Evolutionary conservation across 805 yeast species (phyloP).

Genomic region (Lachancea fermentati): DNA sequence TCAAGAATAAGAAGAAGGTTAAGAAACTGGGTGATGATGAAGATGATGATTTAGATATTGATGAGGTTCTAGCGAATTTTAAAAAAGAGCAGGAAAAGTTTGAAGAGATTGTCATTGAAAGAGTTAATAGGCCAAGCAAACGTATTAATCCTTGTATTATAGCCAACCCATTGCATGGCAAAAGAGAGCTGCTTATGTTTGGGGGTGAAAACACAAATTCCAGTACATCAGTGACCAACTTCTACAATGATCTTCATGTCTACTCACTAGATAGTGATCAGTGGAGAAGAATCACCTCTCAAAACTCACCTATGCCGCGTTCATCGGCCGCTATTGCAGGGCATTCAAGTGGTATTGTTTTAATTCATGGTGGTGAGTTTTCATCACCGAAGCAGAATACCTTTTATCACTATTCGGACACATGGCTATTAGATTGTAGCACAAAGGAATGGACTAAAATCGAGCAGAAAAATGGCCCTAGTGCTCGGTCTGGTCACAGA

Average conservation of each 20-base stretch:
- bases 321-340: slow-evolving; percentile 91
- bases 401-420: slow-evolving; percentile 92
- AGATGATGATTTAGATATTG: slow-evolving; percentile 78
- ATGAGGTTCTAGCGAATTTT: slow-evolving; percentile 69
- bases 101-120: slow-evolving; percentile 60
- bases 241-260: slow-evolving; percentile 74
- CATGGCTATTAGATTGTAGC: slow-evolving; percentile 85
- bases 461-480: slow-evolving; percentile 70
- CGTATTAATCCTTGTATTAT: slow-evolving; percentile 73
- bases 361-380: slow-evolving; percentile 95
- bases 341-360: slow-evolving; percentile 81
- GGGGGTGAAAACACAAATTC: slow-evolving; percentile 75
- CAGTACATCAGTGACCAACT: slow-evolving; percentile 47
- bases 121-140: slow-evolving; percentile 54
- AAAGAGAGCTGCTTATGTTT: slow-evolving; percentile 71
- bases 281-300: slow-evolving; percentile 77
- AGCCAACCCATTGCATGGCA: slow-evolving; percentile 68
- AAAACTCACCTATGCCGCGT: slow-evolving; percentile 86
- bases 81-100: slow-evolving; percentile 77
- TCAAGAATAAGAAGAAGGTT: slow-evolving; percentile 67
- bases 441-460: slow-evolving; percentile 87
- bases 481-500: slow-evolving; percentile 89
- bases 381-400: slow-evolving; percentile 94
- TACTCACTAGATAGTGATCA: slow-evolving; percentile 70
- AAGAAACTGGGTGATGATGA: slow-evolving; percentile 67